A percentile compares a stretch with the other conserved stretches of the same genome.
Conservation (phyloP, 2,329 filamentous ascomycete genomes). For the Trichoderma afroharzianum region DNA sequence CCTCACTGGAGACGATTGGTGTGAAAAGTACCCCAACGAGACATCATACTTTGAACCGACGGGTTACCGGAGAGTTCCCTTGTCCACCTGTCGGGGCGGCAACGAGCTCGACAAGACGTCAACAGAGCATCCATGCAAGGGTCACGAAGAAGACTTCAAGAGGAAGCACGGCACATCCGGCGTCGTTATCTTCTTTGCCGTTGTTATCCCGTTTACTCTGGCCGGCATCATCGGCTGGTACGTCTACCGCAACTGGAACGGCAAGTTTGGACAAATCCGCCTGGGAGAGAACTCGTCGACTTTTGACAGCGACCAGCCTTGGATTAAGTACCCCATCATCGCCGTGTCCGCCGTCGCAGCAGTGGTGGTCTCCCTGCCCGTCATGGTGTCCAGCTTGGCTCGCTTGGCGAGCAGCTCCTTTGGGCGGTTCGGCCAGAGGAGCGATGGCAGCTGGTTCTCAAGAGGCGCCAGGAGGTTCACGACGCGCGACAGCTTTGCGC, state of each 20-base stretch:
- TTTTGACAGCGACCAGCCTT: conserved; percentile 68
- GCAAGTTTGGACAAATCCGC: conserved; percentile 88
- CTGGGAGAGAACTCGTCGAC: conserved; percentile 64
- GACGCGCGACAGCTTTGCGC: conserved; percentile 82
- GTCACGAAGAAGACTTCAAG: conserved; percentile 78
- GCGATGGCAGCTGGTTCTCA: conserved; percentile 48
- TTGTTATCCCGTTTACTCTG: conserved; percentile 68
- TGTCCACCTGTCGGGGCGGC: conserved; percentile 82
- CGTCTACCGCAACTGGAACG: conserved; percentile 78
- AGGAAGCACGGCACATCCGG: conserved; percentile 66
- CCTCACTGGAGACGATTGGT: conserved; percentile 48
- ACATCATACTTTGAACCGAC: conserved; percentile 79
- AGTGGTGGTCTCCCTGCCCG: conserved; percentile 59
- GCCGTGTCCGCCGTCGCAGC: conserved; percentile 63
- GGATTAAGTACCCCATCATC: conserved; percentile 79
- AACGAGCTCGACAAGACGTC: conserved; percentile 67
- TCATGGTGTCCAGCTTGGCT: conserved; percentile 71
- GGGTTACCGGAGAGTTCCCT: conserved; percentile 83
- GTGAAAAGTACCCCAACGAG: conserved; percentile 60
- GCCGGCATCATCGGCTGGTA: conserved; percentile 77
- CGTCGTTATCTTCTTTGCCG: conserved; percentile 77
- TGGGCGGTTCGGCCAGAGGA: conserved; percentile 47
- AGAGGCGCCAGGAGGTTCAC: conserved; percentile 71
- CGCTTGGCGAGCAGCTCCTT: conserved; percentile 54
- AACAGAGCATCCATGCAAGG: conserved; percentile 58